These are phyloP conservation scores for Flagelloscypha sp. DNA, from an alignment of 768 basidiomycete genomes.

Conservation along the genomic window DNA sequence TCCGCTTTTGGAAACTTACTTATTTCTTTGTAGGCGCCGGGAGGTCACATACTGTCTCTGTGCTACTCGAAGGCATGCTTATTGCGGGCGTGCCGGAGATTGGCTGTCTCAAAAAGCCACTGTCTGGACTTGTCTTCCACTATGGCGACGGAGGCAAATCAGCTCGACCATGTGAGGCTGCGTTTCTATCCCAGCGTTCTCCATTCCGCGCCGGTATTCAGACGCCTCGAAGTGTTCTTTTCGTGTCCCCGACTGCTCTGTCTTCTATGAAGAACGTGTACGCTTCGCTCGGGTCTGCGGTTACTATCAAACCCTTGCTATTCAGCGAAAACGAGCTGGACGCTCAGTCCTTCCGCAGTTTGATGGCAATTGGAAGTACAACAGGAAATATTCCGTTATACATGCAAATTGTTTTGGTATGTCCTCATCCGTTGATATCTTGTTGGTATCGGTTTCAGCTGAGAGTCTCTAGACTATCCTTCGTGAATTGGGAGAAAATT, in stretches of 20 bases:
- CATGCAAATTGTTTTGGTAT: constrained; percentile 58
- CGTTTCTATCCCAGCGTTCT: constrained; percentile 42
- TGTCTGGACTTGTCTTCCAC: constrained; percentile 60
- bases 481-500: constrained; percentile 54
- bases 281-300: constrained; percentile 36
- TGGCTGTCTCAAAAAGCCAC: constrained; percentile 44
- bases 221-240: too few species aligned
- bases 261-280: constrained; percentile 55
- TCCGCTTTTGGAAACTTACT: not conserved
- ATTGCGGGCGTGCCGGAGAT: constrained; percentile 41
- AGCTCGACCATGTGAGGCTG: constrained; percentile 57
- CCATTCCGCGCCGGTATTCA: too few species aligned
- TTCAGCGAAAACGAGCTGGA: constrained; percentile 58
- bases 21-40: constrained; percentile 43
- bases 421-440: too few species aligned
- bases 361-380: constrained; percentile 66
- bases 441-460: not conserved
- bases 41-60: constrained; percentile 65
- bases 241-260: constrained; percentile 52
- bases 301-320: constrained; percentile 46
- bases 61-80: constrained; percentile 63
- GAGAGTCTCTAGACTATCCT: constrained; percentile 39
- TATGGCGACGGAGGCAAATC: constrained; percentile 57
- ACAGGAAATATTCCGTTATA: constrained; percentile 59
- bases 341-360: constrained; percentile 58